Percentiles rank a stretch among this genome's conserved stretches.
Evolutionary conservation across 495 filamentous ascomycete species (phyloP).

Genomic region (Neurospora sp.): DNA sequence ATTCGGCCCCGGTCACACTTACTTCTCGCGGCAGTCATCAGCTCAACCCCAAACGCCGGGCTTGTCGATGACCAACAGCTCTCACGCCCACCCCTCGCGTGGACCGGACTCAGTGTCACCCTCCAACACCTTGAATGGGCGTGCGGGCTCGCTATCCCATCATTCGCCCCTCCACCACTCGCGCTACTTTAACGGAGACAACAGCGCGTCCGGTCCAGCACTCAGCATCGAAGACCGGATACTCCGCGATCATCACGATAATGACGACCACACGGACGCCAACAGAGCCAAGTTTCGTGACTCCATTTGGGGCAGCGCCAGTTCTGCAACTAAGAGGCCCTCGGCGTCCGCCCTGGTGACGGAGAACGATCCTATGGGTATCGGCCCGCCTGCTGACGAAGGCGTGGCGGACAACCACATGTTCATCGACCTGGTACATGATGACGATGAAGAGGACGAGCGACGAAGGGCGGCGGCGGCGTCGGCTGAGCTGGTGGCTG

Average conservation of each 20-base stretch:
- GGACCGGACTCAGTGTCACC: constrained; percentile 17
- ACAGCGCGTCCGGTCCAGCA: constrained; percentile 19
- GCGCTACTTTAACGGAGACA: constrained; percentile 28
- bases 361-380: constrained; percentile 22
- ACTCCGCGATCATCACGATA: constrained; percentile 25
- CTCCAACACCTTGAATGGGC: constrained; percentile 23
- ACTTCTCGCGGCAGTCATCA: constrained; percentile 26
- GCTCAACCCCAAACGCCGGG: constrained; percentile 32
- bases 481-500: constrained; percentile 22
- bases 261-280: constrained; percentile 16
- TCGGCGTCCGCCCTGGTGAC: background rate
- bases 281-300: constrained; percentile 28
- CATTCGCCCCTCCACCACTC: constrained; percentile 21
- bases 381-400: constrained; percentile 24
- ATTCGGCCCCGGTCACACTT: constrained; percentile 23
- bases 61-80: constrained; percentile 17
- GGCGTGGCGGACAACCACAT: constrained; percentile 40
- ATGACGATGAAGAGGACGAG: constrained; percentile 38
- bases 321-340: constrained; percentile 5
- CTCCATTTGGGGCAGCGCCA: constrained; percentile 29
- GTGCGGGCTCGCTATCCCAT: constrained; percentile 9
- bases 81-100: constrained; percentile 21
- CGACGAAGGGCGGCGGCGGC: background rate
- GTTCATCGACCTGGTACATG: constrained; percentile 42
- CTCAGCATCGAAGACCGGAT: constrained; percentile 34